Conservation (phyloP, 176 grass and related monocot genomes). For the Oryza meridionalis region DNA sequence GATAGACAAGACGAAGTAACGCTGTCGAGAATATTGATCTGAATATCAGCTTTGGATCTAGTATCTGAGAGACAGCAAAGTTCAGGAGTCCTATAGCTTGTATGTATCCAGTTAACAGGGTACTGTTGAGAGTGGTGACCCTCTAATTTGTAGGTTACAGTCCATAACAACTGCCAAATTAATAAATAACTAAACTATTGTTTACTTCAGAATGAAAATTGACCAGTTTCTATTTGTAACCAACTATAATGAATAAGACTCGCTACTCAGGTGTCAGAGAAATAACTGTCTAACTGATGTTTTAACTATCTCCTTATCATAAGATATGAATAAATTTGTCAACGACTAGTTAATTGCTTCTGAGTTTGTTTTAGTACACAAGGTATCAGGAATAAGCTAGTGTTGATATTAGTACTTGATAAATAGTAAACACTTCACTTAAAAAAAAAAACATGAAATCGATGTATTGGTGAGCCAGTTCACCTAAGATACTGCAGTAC, state of each 20-base stretch:
- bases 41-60: not conserved
- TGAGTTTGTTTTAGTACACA: not conserved
- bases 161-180: not conserved
- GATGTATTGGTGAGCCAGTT: not conserved
- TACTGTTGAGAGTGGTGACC: not conserved
- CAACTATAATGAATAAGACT: not conserved
- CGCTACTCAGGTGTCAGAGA: not conserved
- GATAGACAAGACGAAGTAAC: not conserved
- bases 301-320: not conserved
- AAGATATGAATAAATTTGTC: not conserved
- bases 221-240: not conserved
- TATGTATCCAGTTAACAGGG: not conserved
- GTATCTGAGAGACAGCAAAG: not conserved
- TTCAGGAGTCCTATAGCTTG: not conserved
- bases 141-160: not conserved
- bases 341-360: not conserved
- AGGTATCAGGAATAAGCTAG: not conserved
- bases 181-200: not conserved
- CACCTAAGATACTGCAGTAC: not conserved
- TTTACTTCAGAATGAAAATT: not conserved
- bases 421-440: not conserved
- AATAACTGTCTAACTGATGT: not conserved
- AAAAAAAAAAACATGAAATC: not conserved
- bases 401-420: not conserved
- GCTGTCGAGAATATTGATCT: not conserved